Evolutionary conservation across 2,329 filamentous ascomycete genomes (phyloP).

Genomic region (Trichoderma brevicompactum): DNA sequence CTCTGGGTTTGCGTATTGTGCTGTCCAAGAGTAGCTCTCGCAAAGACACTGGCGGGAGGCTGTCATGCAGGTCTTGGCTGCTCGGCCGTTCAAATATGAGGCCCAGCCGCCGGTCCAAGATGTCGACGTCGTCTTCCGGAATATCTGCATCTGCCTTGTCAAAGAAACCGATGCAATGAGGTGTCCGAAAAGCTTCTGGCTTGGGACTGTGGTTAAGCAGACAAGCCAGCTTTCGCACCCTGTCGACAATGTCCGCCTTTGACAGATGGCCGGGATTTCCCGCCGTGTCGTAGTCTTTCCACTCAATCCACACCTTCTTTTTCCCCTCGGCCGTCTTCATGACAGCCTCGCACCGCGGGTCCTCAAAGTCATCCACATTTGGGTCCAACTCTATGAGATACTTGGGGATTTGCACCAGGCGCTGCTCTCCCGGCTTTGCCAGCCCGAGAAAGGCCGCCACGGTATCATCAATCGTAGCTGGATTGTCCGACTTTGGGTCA

Average conservation of each 20-base stretch:
- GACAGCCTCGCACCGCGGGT: conserved; percentile 47
- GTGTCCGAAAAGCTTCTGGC: conserved; percentile 54
- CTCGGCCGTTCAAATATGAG: conserved; percentile 58
- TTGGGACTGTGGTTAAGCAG: conserved; percentile 54
- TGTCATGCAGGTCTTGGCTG: conserved; percentile 42
- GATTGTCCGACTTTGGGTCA: conserved; percentile 41
- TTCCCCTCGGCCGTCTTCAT: conserved; percentile 43
- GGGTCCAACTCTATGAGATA: conserved; percentile 43
- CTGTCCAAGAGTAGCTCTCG: conserved; percentile 49
- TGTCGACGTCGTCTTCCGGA: conserved; percentile 46
- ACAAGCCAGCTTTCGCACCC: conserved; percentile 53
- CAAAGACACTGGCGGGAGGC: conserved; percentile 51
- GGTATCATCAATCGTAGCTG: conserved; percentile 42
- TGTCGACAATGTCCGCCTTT: conserved; percentile 49
- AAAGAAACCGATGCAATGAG: conserved; percentile 57
- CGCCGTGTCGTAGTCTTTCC: conserved; percentile 54
- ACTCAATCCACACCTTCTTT: conserved; percentile 54
- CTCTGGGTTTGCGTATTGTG: conserved; percentile 48
- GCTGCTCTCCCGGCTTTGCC: conserved; percentile 41
- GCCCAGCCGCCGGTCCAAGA: conserved; percentile 52
- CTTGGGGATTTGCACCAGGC: conserved; percentile 42
- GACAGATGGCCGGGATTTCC: conserved; percentile 45
- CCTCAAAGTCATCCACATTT: conserved; percentile 41
- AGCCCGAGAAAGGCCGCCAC: conserved; percentile 48
- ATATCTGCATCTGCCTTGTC: conserved; percentile 47